These are phyloP conservation scores for Sporothrix euskadiensis DNA, from an alignment of 2,329 filamentous ascomycete species.

Conservation along the genomic window DNA sequence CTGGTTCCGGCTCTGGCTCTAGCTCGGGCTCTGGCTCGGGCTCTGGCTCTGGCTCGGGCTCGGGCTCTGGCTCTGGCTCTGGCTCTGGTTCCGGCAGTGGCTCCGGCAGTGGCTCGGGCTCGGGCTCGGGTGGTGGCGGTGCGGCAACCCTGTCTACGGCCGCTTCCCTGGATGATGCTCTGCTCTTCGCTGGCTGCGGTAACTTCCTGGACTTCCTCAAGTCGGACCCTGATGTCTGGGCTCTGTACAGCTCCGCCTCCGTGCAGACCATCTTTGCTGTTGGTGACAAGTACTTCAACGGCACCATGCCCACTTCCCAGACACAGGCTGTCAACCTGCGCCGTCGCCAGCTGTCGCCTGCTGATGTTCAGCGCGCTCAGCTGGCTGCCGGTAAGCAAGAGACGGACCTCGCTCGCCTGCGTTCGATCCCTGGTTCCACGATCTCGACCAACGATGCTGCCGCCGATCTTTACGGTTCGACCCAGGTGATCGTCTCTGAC, in stretches of 20 bases:
- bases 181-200: slow-evolving; percentile 28
- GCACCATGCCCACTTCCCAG: slow-evolving; percentile 6
- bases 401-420: slow-evolving; percentile 26
- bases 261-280: slow-evolving; percentile 29
- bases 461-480: slow-evolving; percentile 24
- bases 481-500: slow-evolving; percentile 30
- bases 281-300: slow-evolving; percentile 29
- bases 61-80: background rate
- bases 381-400: slow-evolving; percentile 27
- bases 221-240: slow-evolving; percentile 26
- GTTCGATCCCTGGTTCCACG: slow-evolving; percentile 27
- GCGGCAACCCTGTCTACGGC: slow-evolving; percentile 20
- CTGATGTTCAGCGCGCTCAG: slow-evolving; percentile 29
- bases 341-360: slow-evolving; percentile 23
- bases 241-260: slow-evolving; percentile 27
- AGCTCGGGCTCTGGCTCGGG: too few relatives aligned
- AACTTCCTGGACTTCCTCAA: slow-evolving; percentile 29
- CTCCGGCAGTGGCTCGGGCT: background rate
- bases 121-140: background rate
- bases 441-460: slow-evolving; percentile 27
- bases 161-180: slow-evolving; percentile 28
- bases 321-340: slow-evolving; percentile 11
- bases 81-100: background rate
- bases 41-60: background rate
- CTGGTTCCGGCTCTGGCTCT: background rate